A percentile compares a stretch with the other conserved stretches of the same genome.
Conservation (phyloP, 306 rosid genomes). For the Sechiopsis laciniata region DNA sequence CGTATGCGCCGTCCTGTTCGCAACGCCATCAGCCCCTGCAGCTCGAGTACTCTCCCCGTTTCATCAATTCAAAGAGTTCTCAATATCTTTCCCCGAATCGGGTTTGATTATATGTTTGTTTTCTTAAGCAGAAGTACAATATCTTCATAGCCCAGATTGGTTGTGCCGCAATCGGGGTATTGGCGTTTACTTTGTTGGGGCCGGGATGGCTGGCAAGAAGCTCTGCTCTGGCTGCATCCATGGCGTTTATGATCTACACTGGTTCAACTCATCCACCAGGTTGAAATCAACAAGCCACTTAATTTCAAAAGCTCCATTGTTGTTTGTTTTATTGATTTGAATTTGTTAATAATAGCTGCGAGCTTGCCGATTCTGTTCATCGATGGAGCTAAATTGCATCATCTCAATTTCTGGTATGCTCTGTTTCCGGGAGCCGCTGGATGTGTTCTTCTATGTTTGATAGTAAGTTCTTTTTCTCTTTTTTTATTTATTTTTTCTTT, state of each 20-base stretch:
- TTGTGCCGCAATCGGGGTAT: slow-evolving; percentile 85
- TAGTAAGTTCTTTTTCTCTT: slow-evolving; percentile 44
- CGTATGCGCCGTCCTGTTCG: slow-evolving; percentile 71
- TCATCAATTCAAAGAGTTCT: background rate
- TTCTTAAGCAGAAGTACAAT: slow-evolving; percentile 65
- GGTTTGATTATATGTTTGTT: background rate
- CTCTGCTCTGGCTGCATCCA: slow-evolving; percentile 59
- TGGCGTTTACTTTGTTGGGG: slow-evolving; percentile 61
- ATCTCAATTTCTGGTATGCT: slow-evolving; percentile 68
- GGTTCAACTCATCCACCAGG: slow-evolving; percentile 82
- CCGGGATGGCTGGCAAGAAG: slow-evolving; percentile 87
- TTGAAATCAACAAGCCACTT: slow-evolving; percentile 14
- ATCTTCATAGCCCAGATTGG: slow-evolving; percentile 88
- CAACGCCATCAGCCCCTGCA: slow-evolving; percentile 72
- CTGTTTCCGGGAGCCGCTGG: slow-evolving; percentile 74
- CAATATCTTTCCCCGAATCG: background rate
- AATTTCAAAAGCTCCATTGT: background rate
- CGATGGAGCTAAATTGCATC: slow-evolving; percentile 73
- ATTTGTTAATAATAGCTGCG: slow-evolving; percentile 52
- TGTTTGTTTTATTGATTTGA: background rate
- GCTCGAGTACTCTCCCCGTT: slow-evolving; percentile 48
- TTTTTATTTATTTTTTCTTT: too few species aligned
- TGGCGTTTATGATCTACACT: slow-evolving; percentile 80
- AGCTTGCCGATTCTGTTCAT: slow-evolving; percentile 85
- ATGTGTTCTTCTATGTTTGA: slow-evolving; percentile 63